These are phyloP conservation scores for Myotisia sp. DNA, from an alignment of 2,329 filamentous ascomycete genomes.

Conservation along the genomic window DNA sequence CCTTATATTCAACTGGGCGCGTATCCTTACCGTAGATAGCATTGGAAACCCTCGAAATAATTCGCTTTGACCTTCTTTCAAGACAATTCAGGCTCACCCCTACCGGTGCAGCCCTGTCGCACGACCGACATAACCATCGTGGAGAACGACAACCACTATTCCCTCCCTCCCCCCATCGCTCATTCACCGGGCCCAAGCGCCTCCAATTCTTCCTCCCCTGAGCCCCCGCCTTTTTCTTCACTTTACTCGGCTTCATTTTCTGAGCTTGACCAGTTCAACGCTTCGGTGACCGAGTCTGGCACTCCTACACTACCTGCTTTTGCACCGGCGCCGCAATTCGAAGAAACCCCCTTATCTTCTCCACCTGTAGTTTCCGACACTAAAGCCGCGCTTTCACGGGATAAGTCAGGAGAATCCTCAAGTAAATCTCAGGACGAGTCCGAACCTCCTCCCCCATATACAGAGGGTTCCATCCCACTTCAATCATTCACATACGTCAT, in stretches of 20 bases:
- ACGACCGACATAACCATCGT: conserved; percentile 22
- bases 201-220: conserved; percentile 38
- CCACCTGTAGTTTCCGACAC: conserved; percentile 54
- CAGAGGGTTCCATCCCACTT: conserved; percentile 72
- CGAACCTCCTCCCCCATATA: conserved; percentile 92
- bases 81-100: conserved; percentile 24
- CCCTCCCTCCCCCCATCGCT: conserved; percentile 25
- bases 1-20: too few species aligned
- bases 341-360: conserved; percentile 33
- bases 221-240: conserved; percentile 50
- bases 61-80: conserved; percentile 2
- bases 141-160: conserved; percentile 25
- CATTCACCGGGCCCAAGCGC: conserved; percentile 30
- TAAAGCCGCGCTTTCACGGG: conserved; percentile 68
- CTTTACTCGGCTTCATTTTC: conserved; percentile 41
- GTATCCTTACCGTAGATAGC: too few species aligned
- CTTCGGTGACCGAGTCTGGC: conserved; percentile 34
- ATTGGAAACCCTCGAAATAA: too few species aligned
- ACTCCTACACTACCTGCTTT: conserved; percentile 36
- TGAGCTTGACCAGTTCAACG: conserved; percentile 27
- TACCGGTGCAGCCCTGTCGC: conserved; percentile 31
- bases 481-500: conserved; percentile 91
- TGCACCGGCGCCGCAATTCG: conserved; percentile 38
- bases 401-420: conserved; percentile 61
- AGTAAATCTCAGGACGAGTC: conserved; percentile 58